phyloP scores from a whole-genome alignment of 2,329 filamentous ascomycete species.

The Neofusicoccum cordaticola region DNA sequence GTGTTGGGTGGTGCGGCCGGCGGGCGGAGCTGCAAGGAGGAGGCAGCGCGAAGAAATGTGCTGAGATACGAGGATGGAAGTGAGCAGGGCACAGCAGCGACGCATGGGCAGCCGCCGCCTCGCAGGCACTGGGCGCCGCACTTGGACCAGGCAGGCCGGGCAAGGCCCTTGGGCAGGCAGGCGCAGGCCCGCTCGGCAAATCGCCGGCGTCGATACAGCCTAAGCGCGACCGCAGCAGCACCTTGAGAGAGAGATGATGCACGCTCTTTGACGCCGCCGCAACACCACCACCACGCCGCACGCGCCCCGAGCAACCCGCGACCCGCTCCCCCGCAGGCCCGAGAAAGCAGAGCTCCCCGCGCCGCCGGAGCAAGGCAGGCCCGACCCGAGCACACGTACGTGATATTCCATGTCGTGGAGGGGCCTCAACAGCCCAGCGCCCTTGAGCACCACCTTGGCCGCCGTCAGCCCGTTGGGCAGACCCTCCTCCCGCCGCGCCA shows the following conservation, averaged over 20 bases:
- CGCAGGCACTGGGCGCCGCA: background rate
- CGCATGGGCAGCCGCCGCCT: background rate
- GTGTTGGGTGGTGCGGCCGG: constrained; percentile 2
- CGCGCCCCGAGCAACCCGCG: constrained; percentile 1
- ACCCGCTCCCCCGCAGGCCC: background rate
- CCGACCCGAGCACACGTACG: constrained; percentile 7
- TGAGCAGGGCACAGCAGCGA: constrained; percentile 8
- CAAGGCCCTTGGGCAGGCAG: background rate
- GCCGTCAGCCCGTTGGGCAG: background rate
- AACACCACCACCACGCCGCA: constrained; percentile 1
- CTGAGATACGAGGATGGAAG: constrained; percentile 15
- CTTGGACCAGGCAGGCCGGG: background rate
- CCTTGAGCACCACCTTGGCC: constrained; percentile 3
- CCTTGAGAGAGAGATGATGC: constrained; percentile 5
- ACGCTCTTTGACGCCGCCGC: constrained; percentile 7
- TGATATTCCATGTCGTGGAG: constrained; percentile 5
- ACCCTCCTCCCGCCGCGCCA: background rate
- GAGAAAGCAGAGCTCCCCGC: background rate
- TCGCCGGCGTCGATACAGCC: background rate
- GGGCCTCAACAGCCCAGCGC: constrained; percentile 11
- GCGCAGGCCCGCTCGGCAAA: background rate
- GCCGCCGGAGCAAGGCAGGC: constrained; percentile 5
- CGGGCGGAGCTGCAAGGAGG: constrained; percentile 17
- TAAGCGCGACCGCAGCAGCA: background rate
- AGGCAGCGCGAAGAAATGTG: constrained; percentile 12